These are phyloP conservation scores for Dactylellina cionopaga DNA, from an alignment of 2,329 filamentous ascomycete genomes.

Conservation along the genomic window DNA sequence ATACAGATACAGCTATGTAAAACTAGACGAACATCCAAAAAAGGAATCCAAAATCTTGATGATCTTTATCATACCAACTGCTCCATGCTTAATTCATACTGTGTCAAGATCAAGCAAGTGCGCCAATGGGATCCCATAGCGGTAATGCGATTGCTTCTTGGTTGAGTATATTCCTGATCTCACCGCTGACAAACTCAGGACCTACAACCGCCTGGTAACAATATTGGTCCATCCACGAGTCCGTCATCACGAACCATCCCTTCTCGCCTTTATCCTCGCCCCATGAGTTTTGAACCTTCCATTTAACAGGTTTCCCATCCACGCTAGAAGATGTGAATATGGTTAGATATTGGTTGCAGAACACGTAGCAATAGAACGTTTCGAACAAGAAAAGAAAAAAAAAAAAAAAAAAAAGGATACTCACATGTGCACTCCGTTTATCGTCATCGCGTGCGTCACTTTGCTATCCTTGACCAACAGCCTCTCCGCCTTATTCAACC, in stretches of 20 bases:
- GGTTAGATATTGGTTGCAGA: background rate
- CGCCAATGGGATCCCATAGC: constrained; percentile 83
- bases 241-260: constrained; percentile 84
- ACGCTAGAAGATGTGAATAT: constrained; percentile 60
- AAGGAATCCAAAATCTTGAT: too few relatives aligned
- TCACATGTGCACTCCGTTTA: constrained; percentile 78
- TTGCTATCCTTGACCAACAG: constrained; percentile 77
- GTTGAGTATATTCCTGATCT: constrained; percentile 75
- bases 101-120: constrained; percentile 68
- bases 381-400: background rate
- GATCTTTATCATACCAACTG: too few relatives aligned
- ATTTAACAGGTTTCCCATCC: constrained; percentile 75
- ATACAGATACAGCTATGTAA: too few relatives aligned
- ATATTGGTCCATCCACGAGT: constrained; percentile 77
- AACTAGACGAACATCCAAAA: too few relatives aligned
- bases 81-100: too few relatives aligned
- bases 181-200: constrained; percentile 71
- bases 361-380: too few relatives aligned
- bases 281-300: constrained; percentile 91
- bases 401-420: background rate
- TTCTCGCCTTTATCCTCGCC: constrained; percentile 74
- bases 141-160: constrained; percentile 77
- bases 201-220: constrained; percentile 88
- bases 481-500: constrained; percentile 79
- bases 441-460: constrained; percentile 94